These are phyloP conservation scores for Paraglomus occultum DNA, from an alignment of 192 early-diverging fungal genomes.

Conservation along the genomic window DNA sequence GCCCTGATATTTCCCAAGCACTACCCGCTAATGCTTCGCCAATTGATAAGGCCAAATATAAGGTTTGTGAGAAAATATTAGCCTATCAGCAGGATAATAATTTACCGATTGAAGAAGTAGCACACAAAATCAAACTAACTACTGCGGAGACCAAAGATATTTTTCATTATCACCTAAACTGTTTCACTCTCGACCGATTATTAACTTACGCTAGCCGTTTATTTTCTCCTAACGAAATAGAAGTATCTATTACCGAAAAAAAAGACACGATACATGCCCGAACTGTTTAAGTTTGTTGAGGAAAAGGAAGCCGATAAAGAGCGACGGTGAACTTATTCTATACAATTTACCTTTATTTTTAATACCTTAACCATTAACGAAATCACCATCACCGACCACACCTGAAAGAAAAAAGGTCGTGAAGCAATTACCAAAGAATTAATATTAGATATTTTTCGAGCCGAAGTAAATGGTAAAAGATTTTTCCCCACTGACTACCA, in stretches of 20 bases:
- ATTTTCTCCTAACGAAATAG: neutral
- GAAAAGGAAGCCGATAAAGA: neutral
- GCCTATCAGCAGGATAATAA: neutral
- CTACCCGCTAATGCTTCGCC: neutral
- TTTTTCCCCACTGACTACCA: conserved; percentile 18
- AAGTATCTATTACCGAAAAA: neutral
- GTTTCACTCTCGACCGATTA: conserved; percentile 3
- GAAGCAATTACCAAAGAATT: conserved; percentile 11
- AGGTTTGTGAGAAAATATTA: neutral
- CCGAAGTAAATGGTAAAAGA: conserved; percentile 4
- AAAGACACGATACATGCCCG: too few relatives aligned
- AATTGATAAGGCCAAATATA: neutral
- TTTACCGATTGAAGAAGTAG: conserved; percentile 3
- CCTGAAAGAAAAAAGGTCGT: conserved; percentile 18
- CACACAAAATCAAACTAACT: neutral
- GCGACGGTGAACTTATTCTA: neutral
- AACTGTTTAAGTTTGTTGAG: neutral
- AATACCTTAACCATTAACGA: neutral
- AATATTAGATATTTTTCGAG: conserved; percentile 10
- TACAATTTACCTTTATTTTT: conserved; percentile 6
- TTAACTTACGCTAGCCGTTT: neutral
- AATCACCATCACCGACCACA: conserved; percentile 13
- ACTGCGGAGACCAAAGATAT: neutral
- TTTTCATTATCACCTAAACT: neutral
- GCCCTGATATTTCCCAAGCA: neutral